These are phyloP conservation scores for Aspergillus ibericus DNA, from an alignment of 2,329 filamentous ascomycete genomes.

Conservation along the genomic window DNA sequence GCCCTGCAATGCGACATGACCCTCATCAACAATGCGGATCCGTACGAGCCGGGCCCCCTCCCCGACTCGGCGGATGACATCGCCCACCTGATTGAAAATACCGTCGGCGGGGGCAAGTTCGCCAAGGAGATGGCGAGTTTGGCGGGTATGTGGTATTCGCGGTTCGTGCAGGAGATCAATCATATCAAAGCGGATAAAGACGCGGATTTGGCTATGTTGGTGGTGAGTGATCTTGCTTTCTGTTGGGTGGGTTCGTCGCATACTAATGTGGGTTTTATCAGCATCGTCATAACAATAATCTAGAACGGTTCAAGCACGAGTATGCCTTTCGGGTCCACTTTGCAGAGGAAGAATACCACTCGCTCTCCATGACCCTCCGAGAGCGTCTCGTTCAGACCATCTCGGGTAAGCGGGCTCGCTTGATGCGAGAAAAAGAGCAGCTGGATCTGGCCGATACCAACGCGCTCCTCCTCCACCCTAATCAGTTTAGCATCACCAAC, in stretches of 20 bases:
- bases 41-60: slow-evolving; percentile 71
- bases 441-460: slow-evolving; percentile 67
- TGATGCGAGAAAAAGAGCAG: slow-evolving; percentile 66
- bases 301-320: slow-evolving; percentile 57
- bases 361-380: slow-evolving; percentile 59
- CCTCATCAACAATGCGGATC: slow-evolving; percentile 80
- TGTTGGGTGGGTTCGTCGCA: background rate
- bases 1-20: slow-evolving; percentile 90
- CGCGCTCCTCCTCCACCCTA: slow-evolving; percentile 63
- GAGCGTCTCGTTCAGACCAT: slow-evolving; percentile 61
- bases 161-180: slow-evolving; percentile 84
- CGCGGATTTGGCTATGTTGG: slow-evolving; percentile 74
- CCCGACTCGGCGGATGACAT: slow-evolving; percentile 66
- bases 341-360: slow-evolving; percentile 62
- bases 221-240: slow-evolving; percentile 57
- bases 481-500: slow-evolving; percentile 65
- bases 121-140: slow-evolving; percentile 67
- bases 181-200: slow-evolving; percentile 86
- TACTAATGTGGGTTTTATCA: slow-evolving; percentile 28
- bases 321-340: slow-evolving; percentile 62
- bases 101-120: slow-evolving; percentile 58
- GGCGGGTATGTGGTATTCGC: slow-evolving; percentile 77
- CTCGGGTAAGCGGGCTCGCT: slow-evolving; percentile 55
- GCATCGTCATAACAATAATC: slow-evolving; percentile 58
- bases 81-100: slow-evolving; percentile 60